phyloP scores from a whole-genome alignment of 306 rosid species.

The Quercus wislizeni region DNA sequence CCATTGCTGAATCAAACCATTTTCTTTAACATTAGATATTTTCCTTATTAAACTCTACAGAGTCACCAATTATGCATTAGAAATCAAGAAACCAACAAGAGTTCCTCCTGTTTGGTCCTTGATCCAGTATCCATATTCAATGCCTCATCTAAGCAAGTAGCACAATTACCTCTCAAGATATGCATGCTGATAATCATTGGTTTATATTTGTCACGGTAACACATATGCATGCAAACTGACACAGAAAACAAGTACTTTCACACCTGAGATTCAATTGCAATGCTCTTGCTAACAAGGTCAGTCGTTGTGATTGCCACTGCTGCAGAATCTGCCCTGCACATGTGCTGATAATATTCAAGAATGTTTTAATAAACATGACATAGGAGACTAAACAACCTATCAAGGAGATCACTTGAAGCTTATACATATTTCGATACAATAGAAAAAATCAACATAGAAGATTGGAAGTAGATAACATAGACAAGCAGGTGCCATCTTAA shows the following conservation, averaged over 20 bases:
- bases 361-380: background rate
- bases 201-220: background rate
- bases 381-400: background rate
- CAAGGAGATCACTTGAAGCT: background rate
- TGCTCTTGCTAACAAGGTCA: conserved; percentile 94
- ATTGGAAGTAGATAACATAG: background rate
- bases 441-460: conserved; percentile 7
- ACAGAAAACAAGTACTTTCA: conserved; percentile 16
- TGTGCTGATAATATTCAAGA: conserved; percentile 38
- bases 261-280: conserved; percentile 87
- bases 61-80: background rate
- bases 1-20: background rate
- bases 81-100: background rate
- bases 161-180: conserved; percentile 1
- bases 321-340: conserved; percentile 82
- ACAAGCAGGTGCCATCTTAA: background rate
- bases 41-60: background rate
- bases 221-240: conserved; percentile 4
- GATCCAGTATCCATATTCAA: conserved; percentile 10
- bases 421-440: background rate
- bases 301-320: conserved; percentile 97
- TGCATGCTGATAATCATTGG: background rate
- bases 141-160: conserved; percentile 10
- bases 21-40: background rate
- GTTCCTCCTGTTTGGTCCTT: background rate